Base-by-base conservation (phyloP, 2,329 filamentous ascomycete species). In the Fusarium chlamydosporum region DNA sequence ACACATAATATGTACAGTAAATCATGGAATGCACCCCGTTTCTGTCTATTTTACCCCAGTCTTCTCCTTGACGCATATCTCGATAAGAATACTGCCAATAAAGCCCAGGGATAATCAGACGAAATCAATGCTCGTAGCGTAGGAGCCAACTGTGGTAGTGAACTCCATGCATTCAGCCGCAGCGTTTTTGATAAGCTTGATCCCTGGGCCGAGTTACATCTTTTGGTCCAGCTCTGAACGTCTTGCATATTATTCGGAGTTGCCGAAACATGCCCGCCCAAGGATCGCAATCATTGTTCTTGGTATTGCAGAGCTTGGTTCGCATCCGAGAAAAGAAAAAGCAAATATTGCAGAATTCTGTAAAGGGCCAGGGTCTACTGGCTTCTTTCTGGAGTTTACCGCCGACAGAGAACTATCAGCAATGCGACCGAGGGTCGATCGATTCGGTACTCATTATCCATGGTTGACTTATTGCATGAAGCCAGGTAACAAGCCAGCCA, bases 131-230 rank as follows among this genome's bases (percentile, higher is more conserved):
- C 31, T n/a, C n/a, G 20, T 33, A 34, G 13, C n/a, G 54, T 29
- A 26, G n/a, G 20, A 37, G 33, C 10, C 33, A 50, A 37, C 46
- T 26, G 34, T 40, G 20, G 34, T 7, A 40, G 13, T 29, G 11
- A 18, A 9, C 23, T 34, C 34, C 52, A 15, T 33, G 42, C 11
- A 27, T 61, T 50, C 42, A 58, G 54, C 55, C 37, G 38, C 37
- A 34, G 10, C 10, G 11, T 29, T 11, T 11, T 29, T 29, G 16
- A 20, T 12, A 23, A 33, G 35, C 12, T 61, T 26, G 26, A 20
- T 37, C 37, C 47, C 31, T 16, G 23, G 33, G 27, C 29, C 9
- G 34, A 48, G 61, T 45, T 47, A n/a, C 42, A 61, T 42, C 38
- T 45, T 7, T 40, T n/a, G 29, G 29, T 37, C 47, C 61, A 40